These are phyloP conservation scores for Gastroboletus turbinatus DNA, from an alignment of 1,284 basidiomycete species.

Conservation along the genomic window DNA sequence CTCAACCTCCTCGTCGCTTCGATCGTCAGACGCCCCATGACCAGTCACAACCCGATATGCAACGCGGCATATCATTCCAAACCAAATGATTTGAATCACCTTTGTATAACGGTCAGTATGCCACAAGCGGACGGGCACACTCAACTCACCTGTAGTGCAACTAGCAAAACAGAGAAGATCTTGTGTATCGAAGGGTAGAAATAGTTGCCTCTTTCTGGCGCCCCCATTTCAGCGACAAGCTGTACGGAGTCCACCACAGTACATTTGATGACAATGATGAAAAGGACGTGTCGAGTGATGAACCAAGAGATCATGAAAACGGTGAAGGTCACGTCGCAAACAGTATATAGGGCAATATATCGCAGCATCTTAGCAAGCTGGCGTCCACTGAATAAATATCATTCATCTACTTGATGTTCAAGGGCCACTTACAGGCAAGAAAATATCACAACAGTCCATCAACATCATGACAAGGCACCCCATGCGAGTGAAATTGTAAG, in stretches of 20 bases:
- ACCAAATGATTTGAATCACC: slow-evolving; percentile 82
- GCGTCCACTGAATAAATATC: slow-evolving; percentile 2
- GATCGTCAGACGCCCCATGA: slow-evolving; percentile 77
- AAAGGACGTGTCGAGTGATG: slow-evolving; percentile 80
- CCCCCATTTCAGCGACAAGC: slow-evolving; percentile 56
- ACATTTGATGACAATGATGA: slow-evolving; percentile 68
- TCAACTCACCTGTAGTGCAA: slow-evolving; percentile 57
- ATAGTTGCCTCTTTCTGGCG: slow-evolving; percentile 58
- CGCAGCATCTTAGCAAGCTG: slow-evolving; percentile 92
- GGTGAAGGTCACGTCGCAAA: slow-evolving; percentile 79
- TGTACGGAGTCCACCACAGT: slow-evolving; percentile 49
- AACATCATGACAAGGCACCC: slow-evolving; percentile 87
- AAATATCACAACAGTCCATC: slow-evolving; percentile 94
- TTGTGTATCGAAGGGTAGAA: slow-evolving; percentile 46
- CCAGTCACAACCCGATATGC: slow-evolving; percentile 81
- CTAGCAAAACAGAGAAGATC: slow-evolving; percentile 58
- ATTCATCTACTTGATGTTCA: neutral
- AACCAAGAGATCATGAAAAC: slow-evolving; percentile 89
- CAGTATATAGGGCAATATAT: slow-evolving; percentile 69
- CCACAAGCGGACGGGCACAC: slow-evolving; percentile 8
- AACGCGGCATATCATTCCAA: slow-evolving; percentile 79
- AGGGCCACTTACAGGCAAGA: slow-evolving; percentile 74
- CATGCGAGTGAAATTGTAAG: slow-evolving; percentile 82
- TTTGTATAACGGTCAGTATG: slow-evolving; percentile 32
- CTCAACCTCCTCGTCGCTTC: slow-evolving; percentile 81